Base-by-base conservation (phyloP, 1,284 basidiomycete genomes). In the Ceratobasidium sp. region DNA sequence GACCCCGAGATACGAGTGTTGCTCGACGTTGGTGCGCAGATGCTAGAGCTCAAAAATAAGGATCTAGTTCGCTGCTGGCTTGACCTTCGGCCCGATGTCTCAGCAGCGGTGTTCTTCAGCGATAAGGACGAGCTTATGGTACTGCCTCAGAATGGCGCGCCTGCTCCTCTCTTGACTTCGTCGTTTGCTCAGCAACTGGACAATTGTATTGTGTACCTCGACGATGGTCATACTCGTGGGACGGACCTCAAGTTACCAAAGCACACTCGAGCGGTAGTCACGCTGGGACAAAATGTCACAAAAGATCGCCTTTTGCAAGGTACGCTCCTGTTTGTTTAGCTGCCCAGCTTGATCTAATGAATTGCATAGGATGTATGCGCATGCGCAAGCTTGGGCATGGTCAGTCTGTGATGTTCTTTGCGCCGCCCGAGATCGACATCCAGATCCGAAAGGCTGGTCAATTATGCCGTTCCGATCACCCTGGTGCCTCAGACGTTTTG, bases 21-120 rank as follows among this genome's bases (percentile, higher is more conserved):
- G n/a, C 78, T 88, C 18, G 87, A 88, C 47, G 85, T 88, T 13
- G 87, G 87, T 0, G 87, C 87, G 0, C 87, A 88, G 73, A 86
- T 88, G 79, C 78, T 88, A 7, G 87, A 88, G 55, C 76, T 87
- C 46, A 77, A 79, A 21, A 88, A 87, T 70, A 49, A 78, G 0
- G 79, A 84, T 6, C 73, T 88, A 4, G 85, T 81, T 0, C 32
- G 74, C 30, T 66, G 73, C 0, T 88, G 87, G 87, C 78, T 88
- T 0, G 41, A 74, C 26, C 67, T 81, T 2, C 47, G 76, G 41
- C 55, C 69, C 0, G 73, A 80, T 58, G 73, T 83, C 8, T 76
- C 78, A 26, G 87, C 85, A 0, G 84, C 84, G 0, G 79, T 88
- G 3, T 88, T 83, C 76, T 87, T 87, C 78, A 79, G 84, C 46